A percentile compares a stretch with the other conserved stretches of the same genome.
phyloP scores from a whole-genome alignment of 805 yeast species.

The Candida xyloterini region DNA sequence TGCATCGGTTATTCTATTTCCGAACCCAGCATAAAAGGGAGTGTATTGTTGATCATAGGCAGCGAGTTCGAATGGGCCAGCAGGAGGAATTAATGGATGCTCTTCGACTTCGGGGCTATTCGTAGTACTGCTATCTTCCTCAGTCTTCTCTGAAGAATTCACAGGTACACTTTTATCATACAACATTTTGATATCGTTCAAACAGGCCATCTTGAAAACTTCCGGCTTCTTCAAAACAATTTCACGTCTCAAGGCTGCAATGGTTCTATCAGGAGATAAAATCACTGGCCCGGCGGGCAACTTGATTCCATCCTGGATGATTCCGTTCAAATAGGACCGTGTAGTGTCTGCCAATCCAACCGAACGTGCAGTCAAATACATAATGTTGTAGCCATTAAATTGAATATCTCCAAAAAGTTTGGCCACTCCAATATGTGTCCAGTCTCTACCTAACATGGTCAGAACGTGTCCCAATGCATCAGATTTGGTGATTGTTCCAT shows the following conservation, averaged over 20 bases:
- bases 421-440: conserved; percentile 98
- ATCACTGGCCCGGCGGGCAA: conserved; percentile 93
- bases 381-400: conserved; percentile 85
- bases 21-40: conserved; percentile 97
- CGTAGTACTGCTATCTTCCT: no score
- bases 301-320: conserved; percentile 69
- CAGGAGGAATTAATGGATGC: not conserved
- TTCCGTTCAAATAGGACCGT: conserved; percentile 72
- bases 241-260: conserved; percentile 91
- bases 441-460: conserved; percentile 90
- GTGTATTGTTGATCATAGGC: conserved; percentile 38
- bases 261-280: conserved; percentile 91
- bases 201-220: conserved; percentile 97
- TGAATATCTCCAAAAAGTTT: conserved; percentile 82
- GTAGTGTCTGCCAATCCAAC: conserved; percentile 96
- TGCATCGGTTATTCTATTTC: conserved; percentile 95
- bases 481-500: conserved; percentile 96
- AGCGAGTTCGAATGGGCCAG: not conserved
- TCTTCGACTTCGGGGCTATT: not conserved
- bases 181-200: conserved; percentile 76
- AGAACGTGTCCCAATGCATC: conserved; percentile 96
- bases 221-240: conserved; percentile 94
- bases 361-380: conserved; percentile 91
- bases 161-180: conserved; percentile 36
- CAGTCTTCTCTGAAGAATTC: not conserved